These are phyloP conservation scores for Leptographium procerum DNA, from an alignment of 2,329 filamentous ascomycete genomes.

Conservation along the genomic window DNA sequence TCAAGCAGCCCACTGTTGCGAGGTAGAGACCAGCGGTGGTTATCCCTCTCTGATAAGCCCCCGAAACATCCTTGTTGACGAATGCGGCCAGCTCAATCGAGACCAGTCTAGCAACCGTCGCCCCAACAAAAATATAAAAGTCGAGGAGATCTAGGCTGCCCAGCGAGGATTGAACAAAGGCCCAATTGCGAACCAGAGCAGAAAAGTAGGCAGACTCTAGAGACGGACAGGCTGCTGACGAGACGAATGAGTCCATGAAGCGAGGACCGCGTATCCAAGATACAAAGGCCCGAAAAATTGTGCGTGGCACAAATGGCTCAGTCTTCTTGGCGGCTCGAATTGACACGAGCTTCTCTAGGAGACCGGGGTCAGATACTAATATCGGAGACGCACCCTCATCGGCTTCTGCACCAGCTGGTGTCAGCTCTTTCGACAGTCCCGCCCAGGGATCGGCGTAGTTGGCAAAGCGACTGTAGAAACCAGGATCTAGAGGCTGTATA, in stretches of 20 bases:
- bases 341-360: background rate
- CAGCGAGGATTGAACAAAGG: background rate
- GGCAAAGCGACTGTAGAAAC: background rate
- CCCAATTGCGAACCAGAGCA: background rate
- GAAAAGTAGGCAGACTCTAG: background rate
- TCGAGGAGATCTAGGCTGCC: background rate
- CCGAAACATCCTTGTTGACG: background rate
- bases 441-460: background rate
- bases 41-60: background rate
- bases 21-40: background rate
- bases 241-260: background rate
- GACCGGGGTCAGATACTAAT: background rate
- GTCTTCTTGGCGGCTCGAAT: background rate
- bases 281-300: background rate
- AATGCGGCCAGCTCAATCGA: background rate
- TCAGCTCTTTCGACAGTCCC: background rate
- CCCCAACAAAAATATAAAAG: background rate
- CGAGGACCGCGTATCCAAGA: background rate
- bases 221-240: background rate
- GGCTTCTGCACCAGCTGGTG: background rate
- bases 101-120: background rate
- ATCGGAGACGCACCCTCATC: background rate
- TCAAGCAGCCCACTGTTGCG: background rate
- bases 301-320: background rate
- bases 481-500: background rate